Evolutionary conservation across 345 rosid species (phyloP).

Genomic region (Angophora floribunda): DNA sequence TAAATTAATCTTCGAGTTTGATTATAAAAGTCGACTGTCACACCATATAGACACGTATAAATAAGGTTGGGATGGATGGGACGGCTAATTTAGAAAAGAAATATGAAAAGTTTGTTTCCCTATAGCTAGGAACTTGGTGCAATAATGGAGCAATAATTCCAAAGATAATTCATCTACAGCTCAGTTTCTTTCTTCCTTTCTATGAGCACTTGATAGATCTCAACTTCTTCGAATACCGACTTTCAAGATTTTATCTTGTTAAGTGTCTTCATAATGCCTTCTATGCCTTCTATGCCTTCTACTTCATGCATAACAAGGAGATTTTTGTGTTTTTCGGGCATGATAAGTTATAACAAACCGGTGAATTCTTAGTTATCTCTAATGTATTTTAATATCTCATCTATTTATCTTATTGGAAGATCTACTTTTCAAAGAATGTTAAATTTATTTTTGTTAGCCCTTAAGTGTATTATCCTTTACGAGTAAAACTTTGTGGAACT

Average conservation of each 20-base stretch:
- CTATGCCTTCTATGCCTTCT: background rate
- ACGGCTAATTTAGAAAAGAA: background rate
- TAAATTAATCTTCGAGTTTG: background rate
- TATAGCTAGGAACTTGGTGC: background rate
- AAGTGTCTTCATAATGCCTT: background rate
- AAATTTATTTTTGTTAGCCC: background rate
- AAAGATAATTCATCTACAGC: background rate
- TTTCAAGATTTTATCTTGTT: background rate
- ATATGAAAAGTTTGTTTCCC: background rate
- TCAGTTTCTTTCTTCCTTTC: background rate
- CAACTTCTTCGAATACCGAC: background rate
- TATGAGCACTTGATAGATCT: background rate
- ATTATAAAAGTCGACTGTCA: background rate
- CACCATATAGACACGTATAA: background rate
- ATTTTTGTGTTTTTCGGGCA: background rate
- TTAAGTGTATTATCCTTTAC: background rate
- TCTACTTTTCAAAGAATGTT: background rate
- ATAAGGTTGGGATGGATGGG: background rate
- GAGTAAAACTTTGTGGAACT: background rate
- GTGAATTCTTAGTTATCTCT: background rate
- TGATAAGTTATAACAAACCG: background rate
- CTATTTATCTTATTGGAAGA: background rate
- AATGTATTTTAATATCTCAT: background rate
- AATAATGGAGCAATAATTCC: background rate
- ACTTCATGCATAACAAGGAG: background rate